These are phyloP conservation scores for Flaveria robusta DNA, from an alignment of 129 eudicot genomes.

Conservation along the genomic window DNA sequence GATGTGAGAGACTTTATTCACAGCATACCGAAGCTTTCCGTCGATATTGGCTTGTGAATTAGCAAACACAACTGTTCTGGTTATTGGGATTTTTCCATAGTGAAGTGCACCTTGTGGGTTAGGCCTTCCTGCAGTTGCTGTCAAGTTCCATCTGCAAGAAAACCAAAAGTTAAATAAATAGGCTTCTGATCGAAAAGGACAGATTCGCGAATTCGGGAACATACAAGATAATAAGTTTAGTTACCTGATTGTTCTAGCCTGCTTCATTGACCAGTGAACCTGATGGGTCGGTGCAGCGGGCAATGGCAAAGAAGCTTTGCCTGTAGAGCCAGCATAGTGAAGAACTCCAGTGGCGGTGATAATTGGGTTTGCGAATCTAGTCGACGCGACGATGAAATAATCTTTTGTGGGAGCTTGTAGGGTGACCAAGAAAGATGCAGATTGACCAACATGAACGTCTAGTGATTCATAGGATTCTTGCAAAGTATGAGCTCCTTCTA, in stretches of 20 bases:
- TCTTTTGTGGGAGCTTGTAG: background rate
- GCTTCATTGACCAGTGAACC: constrained; percentile 86
- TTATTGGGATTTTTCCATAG: constrained; percentile 56
- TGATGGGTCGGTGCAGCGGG: constrained; percentile 73
- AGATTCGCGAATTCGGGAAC: background rate
- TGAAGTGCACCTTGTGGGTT: constrained; percentile 89
- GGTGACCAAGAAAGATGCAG: background rate
- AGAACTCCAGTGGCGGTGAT: constrained; percentile 62
- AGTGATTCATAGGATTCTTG: background rate
- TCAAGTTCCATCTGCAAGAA: constrained; percentile 68
- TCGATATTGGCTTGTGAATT: too few species aligned
- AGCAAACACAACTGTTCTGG: constrained; percentile 40
- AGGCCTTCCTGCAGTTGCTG: constrained; percentile 94
- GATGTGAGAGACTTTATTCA: too few species aligned
- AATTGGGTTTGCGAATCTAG: constrained; percentile 35
- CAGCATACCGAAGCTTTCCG: too few species aligned
- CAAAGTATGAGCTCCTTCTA: background rate
- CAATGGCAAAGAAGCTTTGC: constrained; percentile 49
- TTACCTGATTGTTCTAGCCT: constrained; percentile 84
- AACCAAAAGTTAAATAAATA: background rate
- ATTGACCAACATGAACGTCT: background rate
- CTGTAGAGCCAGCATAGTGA: constrained; percentile 48
- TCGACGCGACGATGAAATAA: background rate
- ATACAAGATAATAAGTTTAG: background rate
- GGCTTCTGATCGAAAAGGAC: background rate